Percentiles rank a stretch among this genome's conserved stretches.
phyloP scores from a whole-genome alignment of 148 eudicot genomes.

The Rhododendron griersonianum region DNA sequence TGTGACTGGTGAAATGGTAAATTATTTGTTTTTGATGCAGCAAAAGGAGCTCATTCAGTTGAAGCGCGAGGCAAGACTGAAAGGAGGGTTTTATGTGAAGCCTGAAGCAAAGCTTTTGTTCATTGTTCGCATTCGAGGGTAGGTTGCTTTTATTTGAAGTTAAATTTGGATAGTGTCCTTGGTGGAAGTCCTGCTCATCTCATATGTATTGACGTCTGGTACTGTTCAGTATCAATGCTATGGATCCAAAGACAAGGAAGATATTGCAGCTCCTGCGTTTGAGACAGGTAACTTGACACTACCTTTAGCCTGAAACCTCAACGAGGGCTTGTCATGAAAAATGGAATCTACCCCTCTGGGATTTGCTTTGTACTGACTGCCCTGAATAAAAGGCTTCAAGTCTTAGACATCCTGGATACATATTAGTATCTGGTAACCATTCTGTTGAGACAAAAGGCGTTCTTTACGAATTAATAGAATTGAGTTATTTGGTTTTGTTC shows the following conservation, averaged over 20 bases:
- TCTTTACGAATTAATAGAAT: not conserved
- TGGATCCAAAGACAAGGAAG: constrained; percentile 66
- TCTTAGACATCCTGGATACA: not conserved
- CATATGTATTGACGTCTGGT: not conserved
- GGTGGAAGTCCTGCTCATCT: not conserved
- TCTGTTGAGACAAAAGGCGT: not conserved
- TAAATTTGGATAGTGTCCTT: not conserved
- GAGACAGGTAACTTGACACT: constrained; percentile 53
- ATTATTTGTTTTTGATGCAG: constrained; percentile 14
- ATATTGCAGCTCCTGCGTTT: constrained; percentile 77
- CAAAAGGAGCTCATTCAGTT: constrained; percentile 46
- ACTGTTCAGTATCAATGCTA: constrained; percentile 68
- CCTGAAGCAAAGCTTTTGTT: constrained; percentile 73
- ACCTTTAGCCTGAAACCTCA: not conserved
- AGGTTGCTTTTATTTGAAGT: constrained; percentile 6
- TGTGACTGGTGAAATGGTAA: not conserved
- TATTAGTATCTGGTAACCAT: not conserved
- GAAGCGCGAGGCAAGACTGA: constrained; percentile 63
- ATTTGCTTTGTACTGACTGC: not conserved
- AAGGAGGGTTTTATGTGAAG: constrained; percentile 61
- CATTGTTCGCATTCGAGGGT: constrained; percentile 66
- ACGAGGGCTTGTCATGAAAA: not conserved
- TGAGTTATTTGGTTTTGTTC: not conserved
- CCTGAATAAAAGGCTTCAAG: not conserved
- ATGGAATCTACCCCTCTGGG: not conserved